phyloP scores from a whole-genome alignment of 129 eudicot genomes.

The Pseudognaphalium luteoalbum region DNA sequence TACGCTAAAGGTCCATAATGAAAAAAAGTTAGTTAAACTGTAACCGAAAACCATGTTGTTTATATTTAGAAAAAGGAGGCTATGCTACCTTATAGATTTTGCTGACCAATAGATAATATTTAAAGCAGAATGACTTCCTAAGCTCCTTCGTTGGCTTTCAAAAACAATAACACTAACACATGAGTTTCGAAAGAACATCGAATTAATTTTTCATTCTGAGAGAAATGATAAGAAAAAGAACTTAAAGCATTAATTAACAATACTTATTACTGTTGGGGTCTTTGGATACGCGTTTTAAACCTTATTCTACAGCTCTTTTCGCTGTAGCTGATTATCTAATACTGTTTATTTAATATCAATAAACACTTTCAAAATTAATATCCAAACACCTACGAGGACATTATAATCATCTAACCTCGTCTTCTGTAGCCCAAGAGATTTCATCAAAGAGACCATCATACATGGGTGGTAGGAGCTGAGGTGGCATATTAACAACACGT shows the following conservation, averaged over 20 bases:
- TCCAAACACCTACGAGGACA: neutral
- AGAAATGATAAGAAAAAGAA: neutral
- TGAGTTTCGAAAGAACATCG: neutral
- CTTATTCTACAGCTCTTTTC: neutral
- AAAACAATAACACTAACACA: slow-evolving; percentile 4
- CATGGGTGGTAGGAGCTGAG: slow-evolving; percentile 87
- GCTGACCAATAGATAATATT: slow-evolving; percentile 57
- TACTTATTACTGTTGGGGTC: no score
- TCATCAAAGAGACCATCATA: slow-evolving; percentile 92
- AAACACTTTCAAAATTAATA: neutral
- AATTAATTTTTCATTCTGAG: neutral
- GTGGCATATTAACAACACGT: slow-evolving; percentile 88
- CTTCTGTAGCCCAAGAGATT: slow-evolving; percentile 91
- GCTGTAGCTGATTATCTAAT: neutral
- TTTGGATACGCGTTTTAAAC: no score
- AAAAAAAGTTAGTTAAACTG: neutral
- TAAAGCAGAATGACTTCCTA: slow-evolving; percentile 62
- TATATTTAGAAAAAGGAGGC: neutral
- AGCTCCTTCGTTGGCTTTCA: slow-evolving; percentile 77
- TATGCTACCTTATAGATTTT: slow-evolving; percentile 68
- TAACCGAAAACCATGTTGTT: neutral
- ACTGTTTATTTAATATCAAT: neutral
- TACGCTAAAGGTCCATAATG: slow-evolving; percentile 42
- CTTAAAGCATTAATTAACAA: no score
- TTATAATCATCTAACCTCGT: slow-evolving; percentile 64